Base-by-base conservation (phyloP, 768 basidiomycete species). In the Suillus brevipes region DNA sequence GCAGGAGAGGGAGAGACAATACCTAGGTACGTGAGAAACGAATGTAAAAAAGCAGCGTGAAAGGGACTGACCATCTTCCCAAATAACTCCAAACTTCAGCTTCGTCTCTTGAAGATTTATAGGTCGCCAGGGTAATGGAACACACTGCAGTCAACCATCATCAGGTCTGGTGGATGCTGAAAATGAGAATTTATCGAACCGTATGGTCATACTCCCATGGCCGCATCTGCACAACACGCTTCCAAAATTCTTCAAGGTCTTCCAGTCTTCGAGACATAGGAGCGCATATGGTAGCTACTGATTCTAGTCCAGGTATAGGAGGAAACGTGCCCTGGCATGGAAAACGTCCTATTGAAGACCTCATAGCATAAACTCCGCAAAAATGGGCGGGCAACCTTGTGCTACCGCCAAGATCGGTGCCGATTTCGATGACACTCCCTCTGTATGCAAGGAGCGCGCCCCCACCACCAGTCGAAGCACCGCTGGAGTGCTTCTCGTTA, bases 401-500 rank as follows among this genome's bases (percentile, higher is more conserved):
- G 23, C 82, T 83, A 6, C 85, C 85, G 1, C 84, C 84, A 20
- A 85, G 70, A 65, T 85, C 85, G 6, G 83, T 80, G 8, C 80
- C 77, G 37, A 85, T 74, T 56, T 84, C 84, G 64, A 86, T 71
- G 23, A 79, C 72, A 28, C 75, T 74, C 10, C 84, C 84, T 13
- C 78, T 78, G 42, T 74, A 71, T 0, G 84, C 84, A 4, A 85
- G 70, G 23, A 86, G 75, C 9, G 85, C 83, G 1, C 74, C 80
- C 25, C 84, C 85, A 7, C 85, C 85, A 34, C 85, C 85, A 0
- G 82, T 83, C 0, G 84, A 85, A 31, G 82, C 85, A 6, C 84
- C 84, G 13, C 78, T 77, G 1, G 70, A 73, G 61, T 76, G 79
- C 8, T 77, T 74, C 6, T 73, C 64, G 63, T 83, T 83, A 71